Conservation (phyloP, 345 rosid species). For the Dipteronia sinensis region DNA sequence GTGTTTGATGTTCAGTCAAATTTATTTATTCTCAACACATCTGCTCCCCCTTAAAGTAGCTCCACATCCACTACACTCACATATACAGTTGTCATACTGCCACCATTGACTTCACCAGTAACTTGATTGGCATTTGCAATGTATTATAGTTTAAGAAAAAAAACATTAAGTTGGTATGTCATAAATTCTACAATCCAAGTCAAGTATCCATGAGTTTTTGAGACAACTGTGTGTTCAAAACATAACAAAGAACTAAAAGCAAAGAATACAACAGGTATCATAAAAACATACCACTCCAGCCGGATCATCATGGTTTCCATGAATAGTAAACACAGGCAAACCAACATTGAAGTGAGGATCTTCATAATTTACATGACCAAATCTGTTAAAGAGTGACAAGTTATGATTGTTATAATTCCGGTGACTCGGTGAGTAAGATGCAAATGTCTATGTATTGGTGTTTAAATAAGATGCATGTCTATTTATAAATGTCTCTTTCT, state of each 20-base stretch:
- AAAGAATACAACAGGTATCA: constrained; percentile 19
- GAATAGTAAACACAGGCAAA: constrained; percentile 93
- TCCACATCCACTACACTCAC: background rate
- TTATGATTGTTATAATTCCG: constrained; percentile 12
- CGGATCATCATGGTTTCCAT: constrained; percentile 99
- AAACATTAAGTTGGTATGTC: background rate
- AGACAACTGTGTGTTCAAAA: background rate
- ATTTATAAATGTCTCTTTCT: background rate
- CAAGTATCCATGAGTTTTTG: background rate
- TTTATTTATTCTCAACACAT: constrained; percentile 8
- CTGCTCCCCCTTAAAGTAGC: background rate
- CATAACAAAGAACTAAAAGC: constrained; percentile 9
- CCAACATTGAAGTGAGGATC: constrained; percentile 99
- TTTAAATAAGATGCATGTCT: background rate
- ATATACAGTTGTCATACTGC: background rate
- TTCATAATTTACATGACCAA: constrained; percentile 98
- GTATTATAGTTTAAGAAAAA: background rate
- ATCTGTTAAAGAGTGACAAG: constrained; percentile 47
- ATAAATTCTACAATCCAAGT: background rate
- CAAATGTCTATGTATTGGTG: background rate
- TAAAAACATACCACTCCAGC: constrained; percentile 90
- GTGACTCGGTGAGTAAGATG: background rate
- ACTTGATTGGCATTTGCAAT: background rate
- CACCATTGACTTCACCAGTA: constrained; percentile 1
- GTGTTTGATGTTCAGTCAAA: background rate